Base-by-base conservation (phyloP, 2,329 filamentous ascomycete species). In the Paecilomyces formosus region DNA sequence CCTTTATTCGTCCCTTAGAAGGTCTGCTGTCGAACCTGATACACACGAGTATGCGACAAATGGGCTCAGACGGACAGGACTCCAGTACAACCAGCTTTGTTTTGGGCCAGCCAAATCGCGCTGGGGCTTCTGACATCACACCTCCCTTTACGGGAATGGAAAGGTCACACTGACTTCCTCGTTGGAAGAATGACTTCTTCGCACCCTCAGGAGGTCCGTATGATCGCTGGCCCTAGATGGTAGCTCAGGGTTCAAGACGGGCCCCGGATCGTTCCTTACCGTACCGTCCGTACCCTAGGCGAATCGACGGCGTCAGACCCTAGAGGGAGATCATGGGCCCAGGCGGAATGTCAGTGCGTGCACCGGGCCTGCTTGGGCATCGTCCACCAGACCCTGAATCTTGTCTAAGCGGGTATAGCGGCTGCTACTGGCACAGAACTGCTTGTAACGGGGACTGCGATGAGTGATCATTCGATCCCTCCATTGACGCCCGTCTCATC, bases 251-350 rank as follows among this genome's bases (percentile, higher is more conserved):
- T 26, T 52, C 24, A 52, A 31, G 49, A 26, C 53, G 9, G 9
- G 30, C n/a, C 18, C 54, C 22, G 31, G 31, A 39, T 35, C 31
- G 22, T 4, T 55, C 21, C 35, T n/a, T 22, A 39, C n/a, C 35
- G 54, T 30, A 31, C 53, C 24, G 53, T 31, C 53, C 30, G 28
- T 55, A 30, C 13, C 13, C 35, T 35, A n/a, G 21, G 30, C 15
- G n/a, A 39, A 24, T 39, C 31, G 35, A n/a, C 22, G 18, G 53
- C 30, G 31, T 35, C 31, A 26, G 54, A 55, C 54, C 54, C 54
- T 55, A 39, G 31, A 39, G 35, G 54, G 30, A 55, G 54, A 55
- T 55, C 54, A 55, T 55, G 54, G 54, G 31, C 35, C 54, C 54
- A 12, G 31, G 18, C 15, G 50, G 22, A 18, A 30, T 39, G 54